A percentile compares a stretch with the other conserved stretches of the same genome.
Evolutionary conservation across 805 yeast species (phyloP).

Genomic region (Lipomyces mesembrius): DNA sequence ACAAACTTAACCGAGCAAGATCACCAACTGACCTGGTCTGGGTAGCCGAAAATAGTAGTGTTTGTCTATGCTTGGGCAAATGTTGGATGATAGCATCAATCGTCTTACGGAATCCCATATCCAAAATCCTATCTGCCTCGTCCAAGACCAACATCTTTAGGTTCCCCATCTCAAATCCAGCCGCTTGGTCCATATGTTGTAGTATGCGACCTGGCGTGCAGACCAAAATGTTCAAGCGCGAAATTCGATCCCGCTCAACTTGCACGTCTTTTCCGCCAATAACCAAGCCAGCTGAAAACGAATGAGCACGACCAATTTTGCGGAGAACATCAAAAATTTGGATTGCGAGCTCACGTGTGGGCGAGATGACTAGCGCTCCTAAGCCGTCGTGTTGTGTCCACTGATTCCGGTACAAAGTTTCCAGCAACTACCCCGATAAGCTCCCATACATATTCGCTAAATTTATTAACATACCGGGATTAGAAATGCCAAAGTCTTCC

Average conservation of each 20-base stretch:
- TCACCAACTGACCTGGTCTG: slow-evolving; percentile 82
- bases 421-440: slow-evolving; percentile 38
- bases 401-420: slow-evolving; percentile 60
- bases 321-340: slow-evolving; percentile 86
- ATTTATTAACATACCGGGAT: slow-evolving; percentile 62
- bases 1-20: slow-evolving; percentile 75
- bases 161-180: slow-evolving; percentile 73
- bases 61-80: slow-evolving; percentile 80
- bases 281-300: slow-evolving; percentile 85
- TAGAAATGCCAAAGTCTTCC: slow-evolving; percentile 85
- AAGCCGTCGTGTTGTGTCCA: slow-evolving; percentile 87
- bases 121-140: slow-evolving; percentile 91
- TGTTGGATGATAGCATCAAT: slow-evolving; percentile 79
- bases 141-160: slow-evolving; percentile 81
- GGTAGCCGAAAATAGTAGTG: slow-evolving; percentile 85
- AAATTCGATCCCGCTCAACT: slow-evolving; percentile 78
- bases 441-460: not conserved
- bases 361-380: slow-evolving; percentile 87
- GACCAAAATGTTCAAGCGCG: slow-evolving; percentile 76
- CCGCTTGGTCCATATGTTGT: slow-evolving; percentile 90
- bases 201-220: slow-evolving; percentile 92
- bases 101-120: slow-evolving; percentile 88
- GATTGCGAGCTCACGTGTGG: slow-evolving; percentile 88
- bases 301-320: slow-evolving; percentile 75
- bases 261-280: slow-evolving; percentile 92